Evolutionary conservation across 2,329 filamentous ascomycete species (phyloP).

Genomic region (Didymella glomerata): DNA sequence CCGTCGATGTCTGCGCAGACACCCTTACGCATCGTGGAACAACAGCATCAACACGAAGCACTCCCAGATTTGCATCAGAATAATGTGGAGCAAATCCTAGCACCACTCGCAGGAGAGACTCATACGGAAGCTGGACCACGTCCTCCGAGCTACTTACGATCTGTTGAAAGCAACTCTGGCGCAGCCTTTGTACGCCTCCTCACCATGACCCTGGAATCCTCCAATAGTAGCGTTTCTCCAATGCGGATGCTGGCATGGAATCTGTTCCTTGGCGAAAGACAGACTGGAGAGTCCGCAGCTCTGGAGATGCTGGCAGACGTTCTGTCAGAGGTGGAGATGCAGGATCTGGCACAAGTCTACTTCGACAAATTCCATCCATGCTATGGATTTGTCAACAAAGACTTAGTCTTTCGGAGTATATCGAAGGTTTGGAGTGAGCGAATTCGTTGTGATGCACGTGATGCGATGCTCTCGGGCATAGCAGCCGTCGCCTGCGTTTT

Average conservation of each 20-base stretch:
- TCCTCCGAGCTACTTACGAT: neutral
- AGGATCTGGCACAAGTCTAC: neutral
- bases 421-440: neutral
- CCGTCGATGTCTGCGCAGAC: neutral
- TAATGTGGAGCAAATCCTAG: neutral
- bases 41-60: neutral
- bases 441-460: neutral
- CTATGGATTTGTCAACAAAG: conserved; percentile 6
- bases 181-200: conserved; percentile 12
- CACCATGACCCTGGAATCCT: conserved; percentile 3
- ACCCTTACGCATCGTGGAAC: neutral
- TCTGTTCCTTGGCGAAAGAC: conserved; percentile 6
- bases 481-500: conserved; percentile 9
- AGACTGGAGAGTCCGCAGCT: neutral
- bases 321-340: conserved; percentile 1
- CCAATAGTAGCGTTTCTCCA: conserved; percentile 1
- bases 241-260: conserved; percentile 16
- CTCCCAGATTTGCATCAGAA: neutral
- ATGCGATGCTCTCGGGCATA: conserved; percentile 4
- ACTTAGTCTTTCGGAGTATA: neutral
- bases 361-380: conserved; percentile 8
- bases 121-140: neutral
- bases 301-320: neutral
- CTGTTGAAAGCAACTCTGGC: conserved; percentile 7
- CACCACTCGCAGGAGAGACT: too few species aligned